Base-by-base conservation (phyloP, 768 basidiomycete species). In the Mycena epipterygia region DNA sequence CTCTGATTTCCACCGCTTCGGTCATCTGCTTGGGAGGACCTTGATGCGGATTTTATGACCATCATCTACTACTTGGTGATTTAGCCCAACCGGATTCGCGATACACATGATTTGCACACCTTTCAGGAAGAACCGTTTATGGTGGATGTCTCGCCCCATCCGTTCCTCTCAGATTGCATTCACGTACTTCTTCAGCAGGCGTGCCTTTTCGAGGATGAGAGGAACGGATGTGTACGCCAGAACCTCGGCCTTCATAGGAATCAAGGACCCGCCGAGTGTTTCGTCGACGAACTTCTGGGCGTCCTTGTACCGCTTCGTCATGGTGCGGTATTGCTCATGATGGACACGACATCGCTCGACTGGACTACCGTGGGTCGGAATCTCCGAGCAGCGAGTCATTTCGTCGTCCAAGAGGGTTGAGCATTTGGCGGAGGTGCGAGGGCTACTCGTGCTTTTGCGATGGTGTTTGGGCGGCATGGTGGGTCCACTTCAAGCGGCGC, bases 81-180 rank as follows among this genome's bases (percentile, higher is more conserved):
- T 41, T 23, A 29, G 37, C 41, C 11, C 39, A 17, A 29, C 17
- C 19, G 9, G 4, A 16, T 12, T 29, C n/a, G n/a, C n/a, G n/a
- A 44, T 19, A 21, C 14, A 25, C 23, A 33, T n/a, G 35, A 14
- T 23, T 29, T 7, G 68, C 76, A 13, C 33, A 75, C 81, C 69
- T 72, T 80, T 80, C 11, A 81, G 62, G 42, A 81, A 80, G 71
- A 82, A 83, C 2, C 81, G 75, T 27, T 55, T 74, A 14, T 73
- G 69, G 30, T 82, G 82, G 37, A 82, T 73, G 2, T 77, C 70
- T 35, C 80, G 67, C 0, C 82, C 82, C 1, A 68, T 58, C 46
- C 73, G 75, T 60, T 83, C 82, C 0, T 76, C 74, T 3, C 81
- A 71, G 25, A 82, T 78, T 11, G 79, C 80, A 37, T 80, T 76